Evolutionary conservation across 78 protist species (phyloP), one percentile per base, ranked within the genome.

Genomic region (slime mould (Dictyostelium discoideum)): DNA sequence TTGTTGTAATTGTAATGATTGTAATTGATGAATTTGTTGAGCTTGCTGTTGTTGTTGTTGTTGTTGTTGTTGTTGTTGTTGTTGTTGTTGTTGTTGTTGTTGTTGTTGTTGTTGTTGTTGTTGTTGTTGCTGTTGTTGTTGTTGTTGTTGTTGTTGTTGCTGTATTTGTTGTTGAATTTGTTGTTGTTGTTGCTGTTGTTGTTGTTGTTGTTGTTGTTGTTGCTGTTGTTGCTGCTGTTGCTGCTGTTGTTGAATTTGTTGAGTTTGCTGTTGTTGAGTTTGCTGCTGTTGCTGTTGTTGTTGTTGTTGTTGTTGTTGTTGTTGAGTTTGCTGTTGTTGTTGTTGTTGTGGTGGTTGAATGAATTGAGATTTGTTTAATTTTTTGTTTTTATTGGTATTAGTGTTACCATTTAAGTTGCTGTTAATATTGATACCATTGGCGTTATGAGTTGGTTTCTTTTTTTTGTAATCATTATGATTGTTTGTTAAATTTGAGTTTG

Each of bases 101-200:
- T 48, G 48, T 81, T 9, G 48, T 4, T 29, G 65, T 10, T 22
- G 24, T 29, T 26, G 65, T 29, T 24, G 39, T 16, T 22, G 74
- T 29, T 9, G 29, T 81, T 32, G 26, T 14, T 50, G 63, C 29
- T 8, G 20, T 11, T 42, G 60, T 22, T 20, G 20, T 22, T 14
- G 8, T 50, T 50, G 18, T 42, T 50, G 40, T 16, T 11, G 20
- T n/a, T n/a, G 14, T 3, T 44, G 69, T 24, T 20, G 16, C 9
- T 22, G 39, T 13, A 29, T 73, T 60, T 83, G 87, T 83, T 83
- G 86, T 57, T 29, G 74, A 14, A 16, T 29, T n/a, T 54, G 74
- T 57, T 9, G 74, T 46, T 39, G 57, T 0, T 10, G 48, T 54
- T 14, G 42, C 10, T n/a, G 18, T 3, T 3, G 3, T 50, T 18